phyloP scores from a whole-genome alignment of 805 yeast genomes.

The Starmera quercuum region DNA sequence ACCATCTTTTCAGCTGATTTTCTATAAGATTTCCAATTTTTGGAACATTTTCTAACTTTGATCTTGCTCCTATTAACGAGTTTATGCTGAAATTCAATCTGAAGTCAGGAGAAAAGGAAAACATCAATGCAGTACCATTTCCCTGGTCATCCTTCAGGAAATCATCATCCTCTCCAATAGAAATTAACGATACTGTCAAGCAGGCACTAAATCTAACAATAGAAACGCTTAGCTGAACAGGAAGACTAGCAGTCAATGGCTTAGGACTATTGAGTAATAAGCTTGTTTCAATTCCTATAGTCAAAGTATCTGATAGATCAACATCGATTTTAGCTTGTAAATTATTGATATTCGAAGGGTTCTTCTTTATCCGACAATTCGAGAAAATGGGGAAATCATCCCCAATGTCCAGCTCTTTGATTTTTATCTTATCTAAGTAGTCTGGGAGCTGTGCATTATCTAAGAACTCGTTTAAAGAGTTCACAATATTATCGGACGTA shows the following conservation, averaged over 20 bases:
- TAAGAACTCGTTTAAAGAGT: constrained; percentile 64
- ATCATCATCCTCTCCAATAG: constrained; percentile 15
- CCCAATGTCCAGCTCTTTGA: constrained; percentile 88
- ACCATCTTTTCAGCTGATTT: constrained; percentile 76
- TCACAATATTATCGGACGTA: constrained; percentile 74
- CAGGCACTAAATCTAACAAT: constrained; percentile 89
- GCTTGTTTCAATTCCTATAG: constrained; percentile 79
- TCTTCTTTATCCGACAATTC: constrained; percentile 74
- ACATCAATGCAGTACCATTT: constrained; percentile 66
- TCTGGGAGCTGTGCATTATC: constrained; percentile 60
- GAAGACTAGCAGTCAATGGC: constrained; percentile 78
- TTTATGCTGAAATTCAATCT: constrained; percentile 82
- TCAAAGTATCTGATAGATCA: constrained; percentile 78
- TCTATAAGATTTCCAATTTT: constrained; percentile 83
- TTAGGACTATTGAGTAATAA: constrained; percentile 75
- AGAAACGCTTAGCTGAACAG: constrained; percentile 78
- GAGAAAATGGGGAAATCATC: constrained; percentile 93
- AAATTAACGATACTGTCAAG: constrained; percentile 54
- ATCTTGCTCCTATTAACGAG: constrained; percentile 86
- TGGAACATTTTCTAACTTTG: constrained; percentile 89
- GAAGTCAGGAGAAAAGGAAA: constrained; percentile 89
- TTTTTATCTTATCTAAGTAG: constrained; percentile 66
- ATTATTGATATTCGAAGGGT: constrained; percentile 37
- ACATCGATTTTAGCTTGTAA: constrained; percentile 88
- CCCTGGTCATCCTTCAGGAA: constrained; percentile 13